These are phyloP conservation scores for Rhodotorula babjevae DNA, from an alignment of 768 basidiomycete species.

Conservation along the genomic window DNA sequence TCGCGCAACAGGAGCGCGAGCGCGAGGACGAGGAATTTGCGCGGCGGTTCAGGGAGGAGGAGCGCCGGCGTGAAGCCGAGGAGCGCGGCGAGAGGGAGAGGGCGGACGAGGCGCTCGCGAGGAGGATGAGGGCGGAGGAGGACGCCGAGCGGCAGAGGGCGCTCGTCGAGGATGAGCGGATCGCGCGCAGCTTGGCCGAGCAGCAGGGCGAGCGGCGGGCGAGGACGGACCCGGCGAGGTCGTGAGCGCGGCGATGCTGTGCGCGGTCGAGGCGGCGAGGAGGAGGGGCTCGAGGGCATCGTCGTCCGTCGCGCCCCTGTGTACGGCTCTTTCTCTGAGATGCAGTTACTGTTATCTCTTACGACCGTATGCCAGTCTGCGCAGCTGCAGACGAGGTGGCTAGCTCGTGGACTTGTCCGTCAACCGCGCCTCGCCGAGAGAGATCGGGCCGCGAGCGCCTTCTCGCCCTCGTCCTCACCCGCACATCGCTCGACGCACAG, in stretches of 20 bases:
- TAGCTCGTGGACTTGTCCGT: too few relatives aligned
- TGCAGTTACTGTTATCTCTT: too few relatives aligned
- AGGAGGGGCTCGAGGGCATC: neutral
- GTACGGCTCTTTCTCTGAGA: neutral
- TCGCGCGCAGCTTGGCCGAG: conserved; percentile 23
- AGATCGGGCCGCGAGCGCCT: too few relatives aligned
- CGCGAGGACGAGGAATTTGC: conserved; percentile 24
- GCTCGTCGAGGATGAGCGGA: conserved; percentile 17
- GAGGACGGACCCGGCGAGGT: too few relatives aligned
- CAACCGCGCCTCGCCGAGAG: too few relatives aligned
- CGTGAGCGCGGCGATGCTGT: too few relatives aligned
- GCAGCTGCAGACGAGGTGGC: too few relatives aligned
- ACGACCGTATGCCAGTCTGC: too few relatives aligned
- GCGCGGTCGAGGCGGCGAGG: too few relatives aligned
- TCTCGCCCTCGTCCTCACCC: too few relatives aligned
- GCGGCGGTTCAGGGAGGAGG: conserved; percentile 20
- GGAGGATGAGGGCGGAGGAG: conserved; percentile 11
- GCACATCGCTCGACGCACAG: too few relatives aligned
- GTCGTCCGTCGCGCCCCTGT: too few relatives aligned
- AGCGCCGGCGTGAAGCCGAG: neutral
- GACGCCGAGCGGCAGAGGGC: conserved; percentile 3
- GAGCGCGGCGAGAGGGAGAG: conserved; percentile 9
- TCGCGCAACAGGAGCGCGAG: conserved; percentile 3
- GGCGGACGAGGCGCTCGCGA: conserved; percentile 13
- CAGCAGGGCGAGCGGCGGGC: neutral